These are phyloP conservation scores for Thyridium curvatum DNA, from an alignment of 2,329 filamentous ascomycete genomes.

Conservation along the genomic window DNA sequence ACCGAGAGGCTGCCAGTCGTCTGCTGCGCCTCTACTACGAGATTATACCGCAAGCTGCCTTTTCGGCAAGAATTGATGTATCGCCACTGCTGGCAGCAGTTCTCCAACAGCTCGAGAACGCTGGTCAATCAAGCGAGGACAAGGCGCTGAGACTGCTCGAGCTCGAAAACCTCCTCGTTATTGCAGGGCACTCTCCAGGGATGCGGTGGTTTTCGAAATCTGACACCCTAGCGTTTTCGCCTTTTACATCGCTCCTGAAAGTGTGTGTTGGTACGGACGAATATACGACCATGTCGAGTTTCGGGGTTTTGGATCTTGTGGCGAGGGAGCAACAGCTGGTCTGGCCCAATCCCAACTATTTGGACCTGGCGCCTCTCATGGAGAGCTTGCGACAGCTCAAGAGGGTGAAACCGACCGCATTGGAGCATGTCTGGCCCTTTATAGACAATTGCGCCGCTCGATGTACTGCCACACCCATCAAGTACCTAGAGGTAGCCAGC, in stretches of 20 bases:
- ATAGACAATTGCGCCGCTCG: slow-evolving; percentile 78
- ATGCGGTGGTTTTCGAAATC: slow-evolving; percentile 88
- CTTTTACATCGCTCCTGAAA: slow-evolving; percentile 65
- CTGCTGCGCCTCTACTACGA: slow-evolving; percentile 82
- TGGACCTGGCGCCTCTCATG: slow-evolving; percentile 42
- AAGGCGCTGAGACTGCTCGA: slow-evolving; percentile 61
- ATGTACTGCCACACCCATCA: slow-evolving; percentile 70
- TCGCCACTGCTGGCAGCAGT: slow-evolving; percentile 67
- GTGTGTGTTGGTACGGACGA: slow-evolving; percentile 39
- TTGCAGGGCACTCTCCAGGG: slow-evolving; percentile 72
- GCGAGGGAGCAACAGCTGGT: slow-evolving; percentile 58
- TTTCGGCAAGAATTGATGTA: slow-evolving; percentile 83
- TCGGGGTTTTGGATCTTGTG: slow-evolving; percentile 51
- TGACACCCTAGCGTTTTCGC: slow-evolving; percentile 57
- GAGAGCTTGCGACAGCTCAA: slow-evolving; percentile 25
- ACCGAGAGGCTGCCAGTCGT: slow-evolving; percentile 72
- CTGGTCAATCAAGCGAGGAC: slow-evolving; percentile 37
- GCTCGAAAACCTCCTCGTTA: slow-evolving; percentile 72
- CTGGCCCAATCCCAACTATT: slow-evolving; percentile 18
- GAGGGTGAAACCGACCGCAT: slow-evolving; percentile 17
- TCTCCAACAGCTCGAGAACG: slow-evolving; percentile 55
- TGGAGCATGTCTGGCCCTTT: slow-evolving; percentile 56
- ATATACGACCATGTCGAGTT: too few species aligned
- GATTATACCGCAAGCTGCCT: slow-evolving; percentile 68
- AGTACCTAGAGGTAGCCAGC: slow-evolving; percentile 64